Conservation (phyloP, 495 filamentous ascomycete genomes). For the Annulohypoxylon stygium region DNA sequence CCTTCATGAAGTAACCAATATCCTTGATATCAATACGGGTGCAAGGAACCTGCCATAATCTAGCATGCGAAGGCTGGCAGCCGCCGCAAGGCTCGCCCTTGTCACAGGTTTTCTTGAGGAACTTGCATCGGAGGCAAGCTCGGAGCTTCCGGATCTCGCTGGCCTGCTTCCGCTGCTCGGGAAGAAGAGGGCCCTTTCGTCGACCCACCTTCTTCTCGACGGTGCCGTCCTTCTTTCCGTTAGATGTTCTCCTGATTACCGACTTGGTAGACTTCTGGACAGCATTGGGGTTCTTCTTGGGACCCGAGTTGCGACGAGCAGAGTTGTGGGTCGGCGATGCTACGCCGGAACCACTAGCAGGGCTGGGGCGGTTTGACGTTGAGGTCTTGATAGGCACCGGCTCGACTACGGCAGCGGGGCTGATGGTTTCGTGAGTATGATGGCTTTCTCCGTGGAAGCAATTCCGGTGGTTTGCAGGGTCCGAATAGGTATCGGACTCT, state of each 20-base stretch:
- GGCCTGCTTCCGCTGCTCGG: slow-evolving; percentile 94
- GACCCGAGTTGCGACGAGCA: slow-evolving; percentile 70
- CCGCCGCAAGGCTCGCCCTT: slow-evolving; percentile 94
- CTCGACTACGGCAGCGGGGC: slow-evolving; percentile 75
- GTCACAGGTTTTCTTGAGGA: slow-evolving; percentile 97
- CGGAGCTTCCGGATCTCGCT: slow-evolving; percentile 93
- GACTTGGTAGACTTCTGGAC: slow-evolving; percentile 83
- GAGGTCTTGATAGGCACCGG: slow-evolving; percentile 78
- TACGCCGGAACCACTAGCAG: slow-evolving; percentile 71
- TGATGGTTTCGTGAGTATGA: slow-evolving; percentile 68
- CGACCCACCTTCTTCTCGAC: slow-evolving; percentile 91
- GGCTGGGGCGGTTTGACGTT: slow-evolving; percentile 66
- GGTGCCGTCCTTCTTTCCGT: slow-evolving; percentile 76
- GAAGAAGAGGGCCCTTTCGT: slow-evolving; percentile 85
- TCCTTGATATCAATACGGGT: slow-evolving; percentile 98
- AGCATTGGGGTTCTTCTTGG: slow-evolving; percentile 78
- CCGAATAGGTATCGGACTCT: slow-evolving; percentile 71
- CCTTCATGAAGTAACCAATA: slow-evolving; percentile 97
- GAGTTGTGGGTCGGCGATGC: slow-evolving; percentile 68
- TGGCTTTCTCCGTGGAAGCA: slow-evolving; percentile 63
- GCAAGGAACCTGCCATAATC: slow-evolving; percentile 95
- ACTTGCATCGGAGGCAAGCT: slow-evolving; percentile 95
- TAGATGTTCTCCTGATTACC: slow-evolving; percentile 80
- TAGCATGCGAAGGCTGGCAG: slow-evolving; percentile 91
- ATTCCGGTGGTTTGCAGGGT: slow-evolving; percentile 64